phyloP scores from a whole-genome alignment of 345 rosid species.

The Toxicodendron radicans region DNA sequence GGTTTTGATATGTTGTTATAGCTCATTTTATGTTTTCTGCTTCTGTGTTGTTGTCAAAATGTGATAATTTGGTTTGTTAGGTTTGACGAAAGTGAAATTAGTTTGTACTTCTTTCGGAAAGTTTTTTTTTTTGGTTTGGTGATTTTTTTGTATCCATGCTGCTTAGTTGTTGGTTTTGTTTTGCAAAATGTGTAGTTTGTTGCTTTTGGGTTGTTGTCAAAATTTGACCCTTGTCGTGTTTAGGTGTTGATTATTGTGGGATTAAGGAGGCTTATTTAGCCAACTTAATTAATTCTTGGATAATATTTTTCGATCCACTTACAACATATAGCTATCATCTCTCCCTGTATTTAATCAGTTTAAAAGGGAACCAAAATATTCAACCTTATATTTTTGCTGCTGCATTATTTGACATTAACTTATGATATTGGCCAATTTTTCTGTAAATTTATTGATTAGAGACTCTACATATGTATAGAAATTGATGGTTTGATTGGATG shows the following conservation, averaged over 20 bases:
- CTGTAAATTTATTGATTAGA: too few species aligned
- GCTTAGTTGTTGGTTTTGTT: conserved; percentile 2
- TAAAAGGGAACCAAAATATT: too few species aligned
- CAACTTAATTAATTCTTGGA: too few species aligned
- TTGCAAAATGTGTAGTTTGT: background rate
- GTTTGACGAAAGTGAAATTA: background rate
- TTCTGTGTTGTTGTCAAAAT: conserved; percentile 17
- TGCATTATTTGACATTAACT: too few species aligned
- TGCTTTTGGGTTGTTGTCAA: conserved; percentile 13
- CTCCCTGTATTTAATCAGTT: too few species aligned
- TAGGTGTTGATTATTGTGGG: background rate
- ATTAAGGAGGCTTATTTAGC: conserved; percentile 21
- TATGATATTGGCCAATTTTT: too few species aligned
- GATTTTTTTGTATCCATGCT: background rate
- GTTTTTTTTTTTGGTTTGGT: conserved; percentile 13
- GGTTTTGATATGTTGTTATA: conserved; percentile 10
- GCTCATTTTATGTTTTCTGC: conserved; percentile 5
- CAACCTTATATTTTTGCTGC: too few species aligned
- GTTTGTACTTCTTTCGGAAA: background rate
- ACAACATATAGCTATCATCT: too few species aligned
- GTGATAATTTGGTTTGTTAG: background rate
- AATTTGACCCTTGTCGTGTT: background rate
- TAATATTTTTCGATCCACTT: too few species aligned
- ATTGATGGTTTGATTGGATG: too few species aligned
- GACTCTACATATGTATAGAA: too few species aligned